Percentiles rank a stretch among this genome's conserved stretches.
phyloP scores from a whole-genome alignment of 257 asterid species.

The Ilex aquifolium region DNA sequence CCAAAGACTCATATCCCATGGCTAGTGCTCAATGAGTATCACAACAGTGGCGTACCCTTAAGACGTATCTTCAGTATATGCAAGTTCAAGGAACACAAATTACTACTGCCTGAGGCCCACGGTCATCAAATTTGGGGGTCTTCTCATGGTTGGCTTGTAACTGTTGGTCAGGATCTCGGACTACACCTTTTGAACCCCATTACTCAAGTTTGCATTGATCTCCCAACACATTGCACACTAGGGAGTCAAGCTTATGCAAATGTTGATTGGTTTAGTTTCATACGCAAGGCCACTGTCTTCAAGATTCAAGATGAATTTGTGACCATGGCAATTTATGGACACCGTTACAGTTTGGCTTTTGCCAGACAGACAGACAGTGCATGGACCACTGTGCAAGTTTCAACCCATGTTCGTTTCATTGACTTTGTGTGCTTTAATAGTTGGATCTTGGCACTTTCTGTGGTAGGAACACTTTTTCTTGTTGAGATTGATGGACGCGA shows the following conservation, averaged over 20 bases:
- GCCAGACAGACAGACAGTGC: conserved; percentile 14
- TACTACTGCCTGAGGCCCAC: conserved; percentile 20
- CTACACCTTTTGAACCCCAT: conserved; percentile 22
- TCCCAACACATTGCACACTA: conserved; percentile 16
- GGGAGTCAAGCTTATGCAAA: not conserved
- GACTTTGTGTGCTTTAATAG: conserved; percentile 18
- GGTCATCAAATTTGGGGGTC: conserved; percentile 28
- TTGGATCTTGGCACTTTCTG: conserved; percentile 18
- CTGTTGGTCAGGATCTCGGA: conserved; percentile 5
- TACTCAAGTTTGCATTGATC: conserved; percentile 4
- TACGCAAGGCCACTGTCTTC: conserved; percentile 15
- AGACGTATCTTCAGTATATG: conserved; percentile 18
- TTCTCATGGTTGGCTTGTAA: conserved; percentile 24
- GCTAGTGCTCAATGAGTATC: conserved; percentile 23
- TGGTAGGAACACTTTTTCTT: conserved; percentile 15
- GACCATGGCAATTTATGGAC: conserved; percentile 9
- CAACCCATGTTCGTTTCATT: not conserved
- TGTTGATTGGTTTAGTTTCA: conserved; percentile 13
- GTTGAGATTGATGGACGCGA: conserved; percentile 7
- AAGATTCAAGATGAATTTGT: conserved; percentile 10
- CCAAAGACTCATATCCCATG: conserved; percentile 29
- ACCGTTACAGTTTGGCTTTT: conserved; percentile 14
- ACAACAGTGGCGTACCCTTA: not conserved
- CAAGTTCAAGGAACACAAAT: conserved; percentile 8
- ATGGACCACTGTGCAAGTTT: conserved; percentile 12